These are phyloP conservation scores for Penicillium manginii DNA, from an alignment of 495 filamentous ascomycete genomes.

Conservation along the genomic window DNA sequence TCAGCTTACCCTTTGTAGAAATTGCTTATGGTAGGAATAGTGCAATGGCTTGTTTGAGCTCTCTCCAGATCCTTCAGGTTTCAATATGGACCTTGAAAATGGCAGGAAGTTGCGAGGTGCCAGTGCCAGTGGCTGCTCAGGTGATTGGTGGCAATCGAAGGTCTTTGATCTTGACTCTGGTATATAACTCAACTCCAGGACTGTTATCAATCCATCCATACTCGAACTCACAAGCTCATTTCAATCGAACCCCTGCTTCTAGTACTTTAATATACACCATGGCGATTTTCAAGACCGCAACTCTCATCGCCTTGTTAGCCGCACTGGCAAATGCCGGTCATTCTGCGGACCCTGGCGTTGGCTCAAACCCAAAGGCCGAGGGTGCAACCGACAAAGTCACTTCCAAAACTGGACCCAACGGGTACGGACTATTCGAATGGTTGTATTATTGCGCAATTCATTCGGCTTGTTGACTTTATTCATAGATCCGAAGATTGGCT, in stretches of 20 bases:
- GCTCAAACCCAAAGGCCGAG: constrained; percentile 31
- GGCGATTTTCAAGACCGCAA: constrained; percentile 13
- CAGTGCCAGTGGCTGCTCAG: too few relatives aligned
- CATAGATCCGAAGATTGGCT: constrained; percentile 38
- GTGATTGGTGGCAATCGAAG: neutral
- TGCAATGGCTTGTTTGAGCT: neutral
- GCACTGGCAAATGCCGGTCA: constrained; percentile 21
- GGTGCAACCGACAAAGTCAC: constrained; percentile 36
- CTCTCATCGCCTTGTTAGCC: constrained; percentile 16
- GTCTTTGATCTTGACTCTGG: neutral
- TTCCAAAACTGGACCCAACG: constrained; percentile 30
- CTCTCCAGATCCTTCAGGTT: too few relatives aligned
- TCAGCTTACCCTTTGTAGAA: neutral
- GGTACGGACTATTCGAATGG: constrained; percentile 13
- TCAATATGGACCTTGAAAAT: neutral
- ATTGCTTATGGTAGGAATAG: neutral
- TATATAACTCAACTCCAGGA: neutral
- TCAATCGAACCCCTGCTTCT: neutral
- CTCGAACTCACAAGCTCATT: neutral
- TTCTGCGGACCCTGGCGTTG: constrained; percentile 31
- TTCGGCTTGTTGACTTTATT: neutral
- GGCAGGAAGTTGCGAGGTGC: neutral
- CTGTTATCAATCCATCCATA: neutral
- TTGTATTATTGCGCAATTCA: neutral
- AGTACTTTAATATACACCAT: constrained; percentile 6